Evolutionary conservation across 208 protist genomes (phyloP), one percentile per base, ranked within the genome.

Genomic region (Trypanosoma avium): DNA sequence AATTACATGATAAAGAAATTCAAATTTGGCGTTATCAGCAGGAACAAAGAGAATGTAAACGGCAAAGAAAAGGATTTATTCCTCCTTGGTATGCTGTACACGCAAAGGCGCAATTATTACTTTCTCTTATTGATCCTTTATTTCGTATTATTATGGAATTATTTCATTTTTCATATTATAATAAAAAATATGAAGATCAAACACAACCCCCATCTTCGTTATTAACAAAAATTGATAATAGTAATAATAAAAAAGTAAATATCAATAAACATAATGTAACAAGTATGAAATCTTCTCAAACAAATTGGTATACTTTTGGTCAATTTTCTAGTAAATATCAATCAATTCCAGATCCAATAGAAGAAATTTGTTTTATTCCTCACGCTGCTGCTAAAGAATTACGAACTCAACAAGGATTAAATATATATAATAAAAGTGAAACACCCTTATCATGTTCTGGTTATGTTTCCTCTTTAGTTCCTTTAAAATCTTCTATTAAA

Each of bases 1-100:
- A n/a, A n/a, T n/a, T n/a, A n/a, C n/a, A n/a, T n/a, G n/a, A n/a
- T n/a, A n/a, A n/a, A n/a, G n/a, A n/a, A n/a, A n/a, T n/a, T n/a
- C n/a, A n/a, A n/a, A n/a, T n/a, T n/a, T n/a, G n/a, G n/a, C n/a
- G n/a, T n/a, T n/a, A n/a, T n/a, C n/a, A n/a, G n/a, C n/a, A n/a
- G n/a, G n/a, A n/a, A n/a, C n/a, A n/a, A n/a, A n/a, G n/a, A n/a
- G 33, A 10, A 38, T 13, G 33, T 13, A 5, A 38, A 10, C 7
- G 10, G 5, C 33, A 38, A 38, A 49, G 9, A 22, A 53, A 52
- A 32, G 67, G 59, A 6, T 73, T 73, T 52, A 35, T 67, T 40
- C 67, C 67, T 5, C 67, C 67, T 8, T 49, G 32, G 47, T 73
- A 73, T 42, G 67, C 67, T 17, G 67, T 73, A 22, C 43, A 56